phyloP scores from a whole-genome alignment of 1,284 basidiomycete species.

The Athelia sp. region DNA sequence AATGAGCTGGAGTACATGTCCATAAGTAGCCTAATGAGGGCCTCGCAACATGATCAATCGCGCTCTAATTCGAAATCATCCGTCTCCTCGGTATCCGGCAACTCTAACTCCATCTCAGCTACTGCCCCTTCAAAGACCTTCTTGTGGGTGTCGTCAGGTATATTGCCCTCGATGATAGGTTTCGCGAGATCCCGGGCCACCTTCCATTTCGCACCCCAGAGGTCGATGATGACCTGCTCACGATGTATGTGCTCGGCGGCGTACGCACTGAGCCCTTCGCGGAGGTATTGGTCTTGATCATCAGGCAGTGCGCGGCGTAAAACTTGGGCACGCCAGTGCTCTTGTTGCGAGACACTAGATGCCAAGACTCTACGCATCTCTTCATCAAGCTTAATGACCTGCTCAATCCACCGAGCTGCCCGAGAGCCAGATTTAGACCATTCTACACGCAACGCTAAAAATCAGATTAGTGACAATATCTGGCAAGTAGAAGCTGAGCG shows the following conservation, averaged over 20 bases:
- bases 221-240: background rate
- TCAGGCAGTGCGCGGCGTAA: background rate
- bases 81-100: no score
- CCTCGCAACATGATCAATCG: no score
- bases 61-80: no score
- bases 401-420: conserved; percentile 11
- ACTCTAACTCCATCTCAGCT: no score
- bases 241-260: background rate
- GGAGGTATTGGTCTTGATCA: background rate
- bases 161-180: no score
- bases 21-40: no score
- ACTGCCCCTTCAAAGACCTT: no score
- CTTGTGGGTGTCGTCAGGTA: no score
- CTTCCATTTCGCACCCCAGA: background rate
- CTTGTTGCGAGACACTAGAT: background rate
- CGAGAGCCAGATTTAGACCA: conserved; percentile 10
- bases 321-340: background rate
- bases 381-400: conserved; percentile 10
- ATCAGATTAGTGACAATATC: background rate
- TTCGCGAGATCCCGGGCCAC: background rate
- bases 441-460: conserved; percentile 10
- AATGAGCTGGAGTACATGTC: no score
- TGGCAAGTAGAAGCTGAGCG: background rate
- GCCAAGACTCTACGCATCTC: conserved; percentile 10
- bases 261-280: background rate